These are phyloP conservation scores for Chaetomium tenue DNA, from an alignment of 495 filamentous ascomycete genomes.

Conservation along the genomic window DNA sequence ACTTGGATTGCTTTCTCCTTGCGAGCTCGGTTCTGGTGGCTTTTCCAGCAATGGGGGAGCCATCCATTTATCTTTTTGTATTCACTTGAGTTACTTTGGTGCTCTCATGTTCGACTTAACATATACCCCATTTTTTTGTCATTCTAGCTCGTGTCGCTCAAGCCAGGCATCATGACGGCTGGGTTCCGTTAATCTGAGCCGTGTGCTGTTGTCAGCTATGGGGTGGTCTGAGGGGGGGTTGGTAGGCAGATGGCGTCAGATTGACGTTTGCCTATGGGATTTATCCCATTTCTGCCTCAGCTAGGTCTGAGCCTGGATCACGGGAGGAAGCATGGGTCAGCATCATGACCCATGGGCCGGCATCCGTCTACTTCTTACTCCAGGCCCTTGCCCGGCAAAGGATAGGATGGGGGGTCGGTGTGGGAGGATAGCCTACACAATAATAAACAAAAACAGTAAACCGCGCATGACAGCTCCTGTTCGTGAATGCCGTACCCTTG, in stretches of 20 bases:
- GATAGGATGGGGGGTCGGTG: neutral
- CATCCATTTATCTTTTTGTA: neutral
- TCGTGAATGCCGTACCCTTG: neutral
- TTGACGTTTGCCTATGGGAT: neutral
- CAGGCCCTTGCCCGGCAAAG: neutral
- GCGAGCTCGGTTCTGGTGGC: neutral
- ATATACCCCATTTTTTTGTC: neutral
- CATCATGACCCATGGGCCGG: neutral
- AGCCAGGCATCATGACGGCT: too few relatives aligned
- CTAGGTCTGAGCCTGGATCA: neutral
- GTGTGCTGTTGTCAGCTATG: too few relatives aligned
- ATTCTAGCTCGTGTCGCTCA: too few relatives aligned
- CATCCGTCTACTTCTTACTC: neutral
- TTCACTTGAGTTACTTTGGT: neutral
- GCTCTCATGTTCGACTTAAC: neutral
- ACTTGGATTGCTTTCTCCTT: neutral
- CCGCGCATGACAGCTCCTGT: neutral
- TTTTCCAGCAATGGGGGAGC: neutral
- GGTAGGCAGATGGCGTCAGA: neutral
- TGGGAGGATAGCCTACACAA: neutral
- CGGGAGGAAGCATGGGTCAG: neutral
- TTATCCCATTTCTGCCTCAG: neutral
- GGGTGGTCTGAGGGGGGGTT: too few relatives aligned
- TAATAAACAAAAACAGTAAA: constrained; percentile 10
- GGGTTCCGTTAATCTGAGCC: too few relatives aligned